phyloP scores from a whole-genome alignment of 352 stramenopile genomes.

The Phytophthora pinifolia region DNA sequence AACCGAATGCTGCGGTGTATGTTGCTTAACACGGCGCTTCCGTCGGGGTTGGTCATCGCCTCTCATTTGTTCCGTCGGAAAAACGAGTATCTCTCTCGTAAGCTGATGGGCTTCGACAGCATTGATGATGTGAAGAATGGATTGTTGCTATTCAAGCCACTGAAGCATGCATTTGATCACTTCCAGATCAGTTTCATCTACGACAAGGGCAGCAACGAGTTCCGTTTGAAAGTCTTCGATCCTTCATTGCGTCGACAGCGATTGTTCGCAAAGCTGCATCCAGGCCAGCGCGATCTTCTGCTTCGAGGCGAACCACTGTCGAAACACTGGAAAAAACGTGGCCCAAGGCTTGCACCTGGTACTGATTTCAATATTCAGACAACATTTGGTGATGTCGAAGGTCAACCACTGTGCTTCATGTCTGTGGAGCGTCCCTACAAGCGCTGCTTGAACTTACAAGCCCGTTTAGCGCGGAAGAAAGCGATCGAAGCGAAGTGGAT shows the following conservation, averaged over 20 bases:
- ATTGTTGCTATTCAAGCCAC: slow-evolving; percentile 23
- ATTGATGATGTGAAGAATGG: slow-evolving; percentile 24
- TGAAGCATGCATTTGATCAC: slow-evolving; percentile 9
- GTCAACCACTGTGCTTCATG: slow-evolving; percentile 9
- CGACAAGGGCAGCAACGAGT: no score
- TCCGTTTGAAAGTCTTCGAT: no score
- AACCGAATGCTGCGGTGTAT: slow-evolving; percentile 18
- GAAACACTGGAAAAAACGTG: no score
- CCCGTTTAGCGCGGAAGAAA: slow-evolving; percentile 11
- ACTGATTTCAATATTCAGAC: no score
- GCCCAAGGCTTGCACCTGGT: no score
- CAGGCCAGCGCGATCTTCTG: no score
- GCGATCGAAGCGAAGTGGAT: slow-evolving; percentile 17
- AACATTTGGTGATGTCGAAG: slow-evolving; percentile 16
- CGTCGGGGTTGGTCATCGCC: slow-evolving; percentile 16
- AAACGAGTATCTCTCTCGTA: slow-evolving; percentile 11
- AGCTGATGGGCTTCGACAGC: slow-evolving; percentile 12
- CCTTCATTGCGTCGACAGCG: no score
- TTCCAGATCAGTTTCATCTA: slow-evolving; percentile 28
- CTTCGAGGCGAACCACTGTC: no score
- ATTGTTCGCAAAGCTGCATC: no score
- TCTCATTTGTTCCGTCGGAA: no score
- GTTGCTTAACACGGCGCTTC: slow-evolving; percentile 19
- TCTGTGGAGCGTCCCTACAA: slow-evolving; percentile 20
- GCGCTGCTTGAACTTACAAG: slow-evolving; percentile 23